Evolutionary conservation across 495 filamentous ascomycete species (phyloP).

Genomic region (Penicillium maclennaniae): DNA sequence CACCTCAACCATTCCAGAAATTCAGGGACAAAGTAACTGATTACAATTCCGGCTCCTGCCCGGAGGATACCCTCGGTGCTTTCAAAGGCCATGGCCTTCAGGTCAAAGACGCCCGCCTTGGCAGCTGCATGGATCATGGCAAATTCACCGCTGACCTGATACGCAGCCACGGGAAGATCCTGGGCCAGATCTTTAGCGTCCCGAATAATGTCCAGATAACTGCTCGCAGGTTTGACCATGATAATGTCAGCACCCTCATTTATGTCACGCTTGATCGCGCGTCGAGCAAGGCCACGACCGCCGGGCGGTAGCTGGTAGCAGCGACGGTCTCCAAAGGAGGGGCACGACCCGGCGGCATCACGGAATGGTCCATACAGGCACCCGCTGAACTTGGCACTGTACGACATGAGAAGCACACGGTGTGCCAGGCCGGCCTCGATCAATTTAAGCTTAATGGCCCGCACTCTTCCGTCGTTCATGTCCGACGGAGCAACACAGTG

Average conservation of each 20-base stretch:
- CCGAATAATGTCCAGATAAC: conserved; percentile 92
- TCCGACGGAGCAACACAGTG: conserved; percentile 96
- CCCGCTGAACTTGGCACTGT: conserved; percentile 94
- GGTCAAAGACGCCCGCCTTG: conserved; percentile 94
- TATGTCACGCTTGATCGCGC: conserved; percentile 87
- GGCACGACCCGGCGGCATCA: conserved; percentile 88
- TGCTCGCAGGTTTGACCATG: conserved; percentile 96
- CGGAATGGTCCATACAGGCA: conserved; percentile 97
- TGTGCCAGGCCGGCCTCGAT: conserved; percentile 90
- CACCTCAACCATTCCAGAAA: conserved; percentile 76
- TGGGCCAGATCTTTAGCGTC: conserved; percentile 91
- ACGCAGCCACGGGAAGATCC: conserved; percentile 88
- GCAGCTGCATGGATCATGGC: conserved; percentile 97
- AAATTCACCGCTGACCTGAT: conserved; percentile 95
- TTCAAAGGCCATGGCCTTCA: conserved; percentile 94
- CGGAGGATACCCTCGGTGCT: conserved; percentile 87
- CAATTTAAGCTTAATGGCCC: conserved; percentile 93
- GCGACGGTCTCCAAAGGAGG: conserved; percentile 88
- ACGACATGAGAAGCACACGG: conserved; percentile 88
- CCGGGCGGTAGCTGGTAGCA: conserved; percentile 96
- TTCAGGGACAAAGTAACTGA: conserved; percentile 92
- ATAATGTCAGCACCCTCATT: conserved; percentile 94
- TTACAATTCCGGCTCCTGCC: conserved; percentile 85
- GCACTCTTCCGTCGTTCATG: conserved; percentile 97
- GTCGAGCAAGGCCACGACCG: conserved; percentile 86